Conservation (phyloP, 768 basidiomycete genomes). For the Tulasnella sp. region DNA sequence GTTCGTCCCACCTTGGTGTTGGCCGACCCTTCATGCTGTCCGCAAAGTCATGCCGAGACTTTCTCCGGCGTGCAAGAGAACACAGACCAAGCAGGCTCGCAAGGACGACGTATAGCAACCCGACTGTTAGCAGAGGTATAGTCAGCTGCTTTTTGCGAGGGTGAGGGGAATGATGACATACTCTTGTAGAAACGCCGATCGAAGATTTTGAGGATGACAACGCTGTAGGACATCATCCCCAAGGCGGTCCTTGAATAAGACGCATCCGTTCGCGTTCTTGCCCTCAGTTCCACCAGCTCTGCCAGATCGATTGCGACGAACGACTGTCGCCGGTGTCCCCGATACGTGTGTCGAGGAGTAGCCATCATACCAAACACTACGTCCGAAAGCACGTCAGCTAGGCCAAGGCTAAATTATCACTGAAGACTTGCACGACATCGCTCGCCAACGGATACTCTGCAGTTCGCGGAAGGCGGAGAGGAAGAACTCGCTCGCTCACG, state of each 20-base stretch:
- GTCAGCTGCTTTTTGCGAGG: background rate
- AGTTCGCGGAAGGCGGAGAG: no score
- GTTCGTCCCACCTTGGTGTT: background rate
- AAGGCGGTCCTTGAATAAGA: conserved; percentile 69
- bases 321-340: conserved; percentile 27
- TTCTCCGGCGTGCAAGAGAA: conserved; percentile 48
- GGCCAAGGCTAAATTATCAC: no score
- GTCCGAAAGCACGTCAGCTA: no score
- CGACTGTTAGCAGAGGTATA: conserved; percentile 19
- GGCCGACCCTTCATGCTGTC: conserved; percentile 31
- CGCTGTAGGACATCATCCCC: conserved; percentile 56
- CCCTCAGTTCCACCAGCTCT: conserved; percentile 51
- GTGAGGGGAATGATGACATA: conserved; percentile 29
- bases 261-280: conserved; percentile 68
- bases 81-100: conserved; percentile 46
- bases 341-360: conserved; percentile 1
- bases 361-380: no score
- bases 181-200: conserved; percentile 60
- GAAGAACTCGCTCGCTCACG: no score
- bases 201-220: conserved; percentile 69
- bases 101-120: conserved; percentile 30
- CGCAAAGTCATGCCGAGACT: conserved; percentile 65
- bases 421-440: no score
- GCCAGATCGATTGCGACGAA: conserved; percentile 28
- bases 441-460: no score